These are phyloP conservation scores for Bolboschoenoplectus hybrid DNA, from an alignment of 202 grass and related monocot genomes.

Conservation along the genomic window DNA sequence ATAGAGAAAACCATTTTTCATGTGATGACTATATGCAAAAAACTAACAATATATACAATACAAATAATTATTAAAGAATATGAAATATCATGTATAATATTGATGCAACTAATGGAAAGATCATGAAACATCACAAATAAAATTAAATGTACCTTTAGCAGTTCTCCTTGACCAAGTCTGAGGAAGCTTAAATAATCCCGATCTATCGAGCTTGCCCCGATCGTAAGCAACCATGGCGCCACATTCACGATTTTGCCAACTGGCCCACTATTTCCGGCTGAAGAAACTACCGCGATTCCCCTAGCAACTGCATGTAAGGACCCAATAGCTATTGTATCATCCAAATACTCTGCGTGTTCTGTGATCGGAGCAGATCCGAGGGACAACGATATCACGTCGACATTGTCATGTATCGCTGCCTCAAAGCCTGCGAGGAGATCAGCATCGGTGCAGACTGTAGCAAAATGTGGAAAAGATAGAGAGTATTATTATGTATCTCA, in stretches of 20 bases:
- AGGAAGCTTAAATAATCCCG: conserved; percentile 54
- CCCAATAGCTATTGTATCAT: conserved; percentile 61
- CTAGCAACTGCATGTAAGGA: conserved; percentile 59
- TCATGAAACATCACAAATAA: neutral
- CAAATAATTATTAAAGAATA: too few species aligned
- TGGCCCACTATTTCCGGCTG: conserved; percentile 69
- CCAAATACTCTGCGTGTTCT: conserved; percentile 41
- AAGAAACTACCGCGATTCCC: conserved; percentile 61
- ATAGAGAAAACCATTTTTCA: neutral
- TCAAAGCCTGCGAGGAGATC: conserved; percentile 79
- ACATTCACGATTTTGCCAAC: conserved; percentile 46
- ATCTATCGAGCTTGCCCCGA: conserved; percentile 74
- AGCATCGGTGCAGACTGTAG: conserved; percentile 50
- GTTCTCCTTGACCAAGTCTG: conserved; percentile 45
- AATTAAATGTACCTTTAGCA: neutral
- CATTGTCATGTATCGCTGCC: conserved; percentile 68
- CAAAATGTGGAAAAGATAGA: neutral
- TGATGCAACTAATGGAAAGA: neutral
- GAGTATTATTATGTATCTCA: neutral
- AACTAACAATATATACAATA: too few species aligned
- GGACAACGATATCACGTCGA: conserved; percentile 75
- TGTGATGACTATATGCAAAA: neutral
- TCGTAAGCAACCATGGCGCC: conserved; percentile 73
- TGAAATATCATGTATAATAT: too few species aligned
- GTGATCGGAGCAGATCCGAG: conserved; percentile 36